Evolutionary conservation across 2,329 filamentous ascomycete genomes (phyloP), one percentile per base, ranked within the genome.

Genomic region (Fusarium robinianum): DNA sequence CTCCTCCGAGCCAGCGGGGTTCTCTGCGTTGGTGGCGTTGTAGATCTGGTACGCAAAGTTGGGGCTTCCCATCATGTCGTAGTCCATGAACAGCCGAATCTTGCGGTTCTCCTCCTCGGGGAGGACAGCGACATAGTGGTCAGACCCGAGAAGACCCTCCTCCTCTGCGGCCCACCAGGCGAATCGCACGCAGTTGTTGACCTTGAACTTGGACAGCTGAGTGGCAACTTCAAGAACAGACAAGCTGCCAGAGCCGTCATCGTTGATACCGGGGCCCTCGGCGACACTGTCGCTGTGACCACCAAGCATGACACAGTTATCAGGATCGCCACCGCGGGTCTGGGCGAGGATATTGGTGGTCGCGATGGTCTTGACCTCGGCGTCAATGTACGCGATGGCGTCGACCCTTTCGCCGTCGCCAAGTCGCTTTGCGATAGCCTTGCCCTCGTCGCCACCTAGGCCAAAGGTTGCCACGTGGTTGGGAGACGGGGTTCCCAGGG

Each of bases 211-310:
- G 45, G 75, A 67, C 42, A 85, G 69, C 53, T 83, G 80, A 3
- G 73, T 76, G 2, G 83, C 82, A 7, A 86, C 71, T 62, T 86
- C 83, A 25, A 86, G 75, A 5, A 85, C 69, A 1, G 79, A 77
- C 41, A 82, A 59, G 22, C 77, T 81, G 41, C 87, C 87, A 3
- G 83, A 84, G 32, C 87, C 87, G 59, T 90, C 85, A 57, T 90
- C 87, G 65, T 90, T 90, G 74, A 90, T 89, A 14, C 87, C 87
- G 1, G 83, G 81, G 1, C 83, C 83, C 37, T 79, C 82, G 1
- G 71, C 62, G 11, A 85, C 83, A 49, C 77, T 80, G 62, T 85
- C 82, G 22, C 76, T 81, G 69, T 86, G 83, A 2, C 75, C 83
- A 12, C 83, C 82, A 1, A 85, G 72, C 78, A 84, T 81, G 31